Conservation (phyloP, 805 yeast species). For the Hermanozyma aechmeae region DNA sequence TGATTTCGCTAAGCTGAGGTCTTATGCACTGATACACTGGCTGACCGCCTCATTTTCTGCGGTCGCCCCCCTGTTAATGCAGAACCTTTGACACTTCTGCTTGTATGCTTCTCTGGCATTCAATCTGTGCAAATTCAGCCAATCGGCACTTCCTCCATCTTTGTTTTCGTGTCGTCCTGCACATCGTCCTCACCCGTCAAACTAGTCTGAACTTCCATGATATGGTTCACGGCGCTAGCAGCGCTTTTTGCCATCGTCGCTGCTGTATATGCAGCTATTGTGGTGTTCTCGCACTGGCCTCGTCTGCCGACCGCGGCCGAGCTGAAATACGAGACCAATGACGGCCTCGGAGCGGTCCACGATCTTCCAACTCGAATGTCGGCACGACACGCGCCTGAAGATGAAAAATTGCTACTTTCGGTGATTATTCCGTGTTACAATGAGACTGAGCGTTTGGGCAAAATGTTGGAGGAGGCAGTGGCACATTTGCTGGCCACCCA, state of each 20-base stretch:
- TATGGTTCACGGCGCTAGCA: no score
- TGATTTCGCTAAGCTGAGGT: no score
- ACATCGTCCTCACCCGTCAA: no score
- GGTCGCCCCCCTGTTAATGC: no score
- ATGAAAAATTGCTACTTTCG: constrained; percentile 18
- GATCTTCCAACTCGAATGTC: constrained; percentile 26
- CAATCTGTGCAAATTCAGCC: no score
- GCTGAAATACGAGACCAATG: constrained; percentile 42
- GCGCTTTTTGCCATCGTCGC: constrained; percentile 5
- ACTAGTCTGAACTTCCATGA: no score
- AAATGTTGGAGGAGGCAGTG: constrained; percentile 66
- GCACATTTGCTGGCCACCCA: constrained; percentile 36
- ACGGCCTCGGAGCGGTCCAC: constrained; percentile 17
- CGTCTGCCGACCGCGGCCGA: constrained; percentile 47
- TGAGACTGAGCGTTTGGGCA: constrained; percentile 63
- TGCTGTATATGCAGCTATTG: constrained; percentile 29
- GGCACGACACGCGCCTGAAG: neutral
- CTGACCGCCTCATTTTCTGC: no score
- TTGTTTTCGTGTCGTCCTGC: no score
- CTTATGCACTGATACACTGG: no score
- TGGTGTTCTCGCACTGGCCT: constrained; percentile 55
- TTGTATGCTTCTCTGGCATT: no score
- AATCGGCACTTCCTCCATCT: no score
- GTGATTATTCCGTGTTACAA: constrained; percentile 93
- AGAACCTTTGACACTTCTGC: no score